Percentiles rank a stretch among this genome's conserved stretches.
These are phyloP conservation scores for Penicillium sp. DNA, from an alignment of 2,329 filamentous ascomycete species.

Conservation along the genomic window DNA sequence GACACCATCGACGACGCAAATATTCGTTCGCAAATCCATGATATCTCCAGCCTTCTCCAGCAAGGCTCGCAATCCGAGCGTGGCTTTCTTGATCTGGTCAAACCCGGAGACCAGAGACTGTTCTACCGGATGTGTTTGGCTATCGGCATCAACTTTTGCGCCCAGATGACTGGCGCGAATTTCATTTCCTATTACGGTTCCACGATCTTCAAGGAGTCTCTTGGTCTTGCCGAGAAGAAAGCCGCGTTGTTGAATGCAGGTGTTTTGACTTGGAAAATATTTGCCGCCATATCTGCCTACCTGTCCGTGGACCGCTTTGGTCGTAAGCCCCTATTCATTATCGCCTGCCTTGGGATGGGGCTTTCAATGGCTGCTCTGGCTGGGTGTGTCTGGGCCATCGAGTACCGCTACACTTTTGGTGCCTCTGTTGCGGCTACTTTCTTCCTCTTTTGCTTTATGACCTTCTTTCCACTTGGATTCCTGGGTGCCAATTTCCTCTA, in stretches of 20 bases:
- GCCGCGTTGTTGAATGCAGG: slow-evolving; percentile 45
- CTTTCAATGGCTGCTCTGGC: slow-evolving; percentile 56
- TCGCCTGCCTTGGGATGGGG: slow-evolving; percentile 54
- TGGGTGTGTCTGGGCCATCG: not conserved
- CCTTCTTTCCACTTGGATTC: slow-evolving; percentile 7
- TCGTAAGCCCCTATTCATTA: slow-evolving; percentile 52
- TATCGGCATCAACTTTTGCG: slow-evolving; percentile 18
- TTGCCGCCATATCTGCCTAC: slow-evolving; percentile 52
- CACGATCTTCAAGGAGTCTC: slow-evolving; percentile 17
- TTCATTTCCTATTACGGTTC: slow-evolving; percentile 18
- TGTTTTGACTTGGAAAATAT: slow-evolving; percentile 57
- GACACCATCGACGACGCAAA: not conserved
- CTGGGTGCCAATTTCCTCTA: slow-evolving; percentile 9
- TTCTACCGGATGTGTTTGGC: slow-evolving; percentile 21
- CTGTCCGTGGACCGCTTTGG: slow-evolving; percentile 53
- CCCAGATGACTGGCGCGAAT: slow-evolving; percentile 22
- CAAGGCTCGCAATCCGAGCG: slow-evolving; percentile 8
- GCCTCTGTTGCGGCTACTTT: not conserved
- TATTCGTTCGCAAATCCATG: not conserved
- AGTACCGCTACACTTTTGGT: not conserved
- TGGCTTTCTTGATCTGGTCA: slow-evolving; percentile 12
- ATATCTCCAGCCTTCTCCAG: not conserved
- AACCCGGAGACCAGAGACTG: slow-evolving; percentile 16
- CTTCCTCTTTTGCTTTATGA: slow-evolving; percentile 2
- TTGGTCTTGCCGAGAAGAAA: slow-evolving; percentile 11